Evolutionary conservation across 2,329 filamentous ascomycete genomes (phyloP), one percentile per base, ranked within the genome.

Genomic region (Pseudogymnoascus sp.): DNA sequence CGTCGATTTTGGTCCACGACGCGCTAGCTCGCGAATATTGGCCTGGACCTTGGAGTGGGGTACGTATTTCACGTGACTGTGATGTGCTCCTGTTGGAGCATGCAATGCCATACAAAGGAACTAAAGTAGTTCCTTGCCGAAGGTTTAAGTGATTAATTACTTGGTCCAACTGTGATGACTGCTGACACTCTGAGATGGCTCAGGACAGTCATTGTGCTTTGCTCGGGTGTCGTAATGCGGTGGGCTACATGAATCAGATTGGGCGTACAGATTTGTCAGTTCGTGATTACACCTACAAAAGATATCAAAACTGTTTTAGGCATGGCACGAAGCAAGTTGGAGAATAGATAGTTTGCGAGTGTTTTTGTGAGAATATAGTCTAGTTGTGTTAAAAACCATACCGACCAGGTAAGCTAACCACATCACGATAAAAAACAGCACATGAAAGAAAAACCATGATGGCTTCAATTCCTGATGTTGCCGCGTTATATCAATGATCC

Each of bases 361-460:
- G 57, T 58, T 58, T 58, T 58, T 58, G 57, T 58, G 37, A 58
- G 57, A 58, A 37, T 38, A 58, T 39, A 58, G 57, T 58, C 57
- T 58, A 58, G 37, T 58, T 38, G 35, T 58, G 57, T 37, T 39
- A 58, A 58, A 58, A 58, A 58, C 47, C 47, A 54, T 54, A 54
- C 47, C 47, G 16, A 54, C 16, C n/a, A 54, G 47, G 47, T 54
- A 54, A 54, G 57, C 57, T 58, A 58, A 37, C 57, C 35, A 38
- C 57, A 37, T 58, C 57, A 37, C 20, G 57, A 37, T 58, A 37
- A 58, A 58, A 58, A 58, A 22, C 22, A 38, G 33, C 35, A 22
- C 57, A 58, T 18, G 57, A 37, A 25, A 58, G 38, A 18, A 38
- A 38, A 25, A 9, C 57, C 57, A 39, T n/a, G 9, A 37, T 25